Evolutionary conservation across 371 early-diverging fungal species (phyloP), one percentile per base, ranked within the genome.

Genomic region (Rhizopus sp.): DNA sequence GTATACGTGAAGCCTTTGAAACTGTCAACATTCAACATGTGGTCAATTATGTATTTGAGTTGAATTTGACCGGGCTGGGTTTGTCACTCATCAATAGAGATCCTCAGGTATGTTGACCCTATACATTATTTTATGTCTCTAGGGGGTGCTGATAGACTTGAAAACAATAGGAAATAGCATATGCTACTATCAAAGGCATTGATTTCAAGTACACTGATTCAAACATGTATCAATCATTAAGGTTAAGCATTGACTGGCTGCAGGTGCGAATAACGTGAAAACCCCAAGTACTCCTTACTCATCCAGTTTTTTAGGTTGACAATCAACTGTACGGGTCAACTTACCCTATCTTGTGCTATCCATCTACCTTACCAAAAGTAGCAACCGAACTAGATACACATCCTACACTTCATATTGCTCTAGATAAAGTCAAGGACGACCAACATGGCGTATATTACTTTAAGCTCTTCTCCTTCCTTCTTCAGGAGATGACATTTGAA

Each of bases 401-500:
- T 34, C 88, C 88, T 49, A 53, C 69, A 57, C 17, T 89, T 63
- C 69, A 88, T 66, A 47, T 86, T 6, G 74, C 83, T 1, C 62
- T 86, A 0, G 86, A 87, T 50, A 78, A 76, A 12, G 75, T 87
- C n/a, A 94, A 93, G 65, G 93, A 93, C 60, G 74, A 82, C 13
- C 81, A 84, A 61, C 88, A 90, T 50, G 93, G 93, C 17, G 89
- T 94, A 13, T 78, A 86, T 32, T 93, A 90, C 69, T 89, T 89
- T 67, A 86, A 93, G 58, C 82, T 86, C 59, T 92, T 91, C 39
- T 87, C 89, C 0, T 66, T 92, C 6, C 68, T 95, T 3, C 63
- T 92, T 15, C 96, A 95, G 66, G 96, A 95, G 69, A 73, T 95
- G 60, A 89, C 93, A 1, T 71, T 95, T 50, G 92, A 93, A 52